Conservation (phyloP, 2,329 filamentous ascomycete genomes). For the Calonectria hongkongensis region DNA sequence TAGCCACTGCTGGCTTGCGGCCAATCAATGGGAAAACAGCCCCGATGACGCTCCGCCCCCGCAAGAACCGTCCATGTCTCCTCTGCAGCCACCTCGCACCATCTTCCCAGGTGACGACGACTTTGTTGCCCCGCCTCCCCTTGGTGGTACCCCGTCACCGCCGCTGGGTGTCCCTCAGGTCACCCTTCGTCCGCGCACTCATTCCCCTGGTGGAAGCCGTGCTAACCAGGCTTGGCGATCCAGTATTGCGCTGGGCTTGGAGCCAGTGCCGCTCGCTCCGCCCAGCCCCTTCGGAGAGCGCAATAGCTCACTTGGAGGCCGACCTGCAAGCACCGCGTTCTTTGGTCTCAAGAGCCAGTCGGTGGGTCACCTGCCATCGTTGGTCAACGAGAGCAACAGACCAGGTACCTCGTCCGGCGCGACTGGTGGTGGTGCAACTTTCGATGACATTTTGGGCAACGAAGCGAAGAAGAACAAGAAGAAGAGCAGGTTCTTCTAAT, state of each 20-base stretch:
- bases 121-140: conserved; percentile 49
- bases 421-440: conserved; percentile 62
- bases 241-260: conserved; percentile 66
- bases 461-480: conserved; percentile 62
- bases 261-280: conserved; percentile 64
- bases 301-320: conserved; percentile 61
- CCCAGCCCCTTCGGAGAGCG: conserved; percentile 58
- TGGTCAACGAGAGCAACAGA: conserved; percentile 45
- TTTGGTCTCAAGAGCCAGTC: conserved; percentile 59
- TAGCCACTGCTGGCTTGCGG: conserved; percentile 74
- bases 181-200: conserved; percentile 62
- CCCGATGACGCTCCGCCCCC: conserved; percentile 54
- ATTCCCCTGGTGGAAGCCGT: conserved; percentile 61
- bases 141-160: conserved; percentile 54
- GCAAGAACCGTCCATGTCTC: conserved; percentile 61
- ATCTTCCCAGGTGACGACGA: conserved; percentile 59
- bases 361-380: conserved; percentile 59
- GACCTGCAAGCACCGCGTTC: conserved; percentile 58
- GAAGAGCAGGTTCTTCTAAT: conserved; percentile 64
- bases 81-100: conserved; percentile 61
- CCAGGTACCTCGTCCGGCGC: conserved; percentile 50
- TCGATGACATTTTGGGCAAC: conserved; percentile 69
- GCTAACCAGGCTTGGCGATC: conserved; percentile 62
- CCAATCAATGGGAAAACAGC: conserved; percentile 68
- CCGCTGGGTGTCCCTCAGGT: conserved; percentile 57